Conservation (phyloP, 106 monocot species). For the Allium cepa region DNA sequence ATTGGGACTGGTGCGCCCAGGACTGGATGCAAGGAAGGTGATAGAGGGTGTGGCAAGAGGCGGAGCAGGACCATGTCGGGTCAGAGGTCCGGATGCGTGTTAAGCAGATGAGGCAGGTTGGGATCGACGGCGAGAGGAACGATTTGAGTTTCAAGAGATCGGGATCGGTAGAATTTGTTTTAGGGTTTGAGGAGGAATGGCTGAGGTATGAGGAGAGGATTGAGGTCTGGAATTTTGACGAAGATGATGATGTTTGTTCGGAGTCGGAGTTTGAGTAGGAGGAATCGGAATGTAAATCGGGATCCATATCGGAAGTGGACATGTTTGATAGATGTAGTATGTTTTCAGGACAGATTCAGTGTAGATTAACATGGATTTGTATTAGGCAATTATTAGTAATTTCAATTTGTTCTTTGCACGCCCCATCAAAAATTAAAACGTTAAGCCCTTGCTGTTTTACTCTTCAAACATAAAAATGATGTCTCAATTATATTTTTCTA, state of each 20-base stretch:
- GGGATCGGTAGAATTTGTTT: constrained; percentile 27
- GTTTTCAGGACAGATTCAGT: too few relatives aligned
- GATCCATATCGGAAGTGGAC: too few relatives aligned
- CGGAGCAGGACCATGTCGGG: constrained; percentile 79
- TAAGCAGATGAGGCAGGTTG: constrained; percentile 88
- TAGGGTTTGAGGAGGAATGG: constrained; percentile 49
- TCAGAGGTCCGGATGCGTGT: constrained; percentile 73
- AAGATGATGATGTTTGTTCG: constrained; percentile 17
- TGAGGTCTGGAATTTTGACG: not conserved
- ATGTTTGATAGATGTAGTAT: too few relatives aligned
- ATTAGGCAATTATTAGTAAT: too few relatives aligned
- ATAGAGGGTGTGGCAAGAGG: constrained; percentile 69
- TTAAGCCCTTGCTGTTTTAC: too few relatives aligned
- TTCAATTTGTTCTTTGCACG: too few relatives aligned
- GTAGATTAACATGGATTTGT: too few relatives aligned
- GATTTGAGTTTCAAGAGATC: constrained; percentile 66
- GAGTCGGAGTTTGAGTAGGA: constrained; percentile 18
- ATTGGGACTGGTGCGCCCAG: constrained; percentile 60
- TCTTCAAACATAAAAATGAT: too few relatives aligned
- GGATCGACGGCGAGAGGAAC: constrained; percentile 48
- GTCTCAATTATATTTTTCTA: too few relatives aligned
- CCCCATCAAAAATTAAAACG: too few relatives aligned
- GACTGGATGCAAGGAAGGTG: constrained; percentile 89
- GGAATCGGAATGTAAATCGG: constrained; percentile 25
- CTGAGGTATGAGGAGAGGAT: constrained; percentile 17